These are phyloP conservation scores for Ligustrum vulgare DNA, from an alignment of 257 asterid species.

Conservation along the genomic window DNA sequence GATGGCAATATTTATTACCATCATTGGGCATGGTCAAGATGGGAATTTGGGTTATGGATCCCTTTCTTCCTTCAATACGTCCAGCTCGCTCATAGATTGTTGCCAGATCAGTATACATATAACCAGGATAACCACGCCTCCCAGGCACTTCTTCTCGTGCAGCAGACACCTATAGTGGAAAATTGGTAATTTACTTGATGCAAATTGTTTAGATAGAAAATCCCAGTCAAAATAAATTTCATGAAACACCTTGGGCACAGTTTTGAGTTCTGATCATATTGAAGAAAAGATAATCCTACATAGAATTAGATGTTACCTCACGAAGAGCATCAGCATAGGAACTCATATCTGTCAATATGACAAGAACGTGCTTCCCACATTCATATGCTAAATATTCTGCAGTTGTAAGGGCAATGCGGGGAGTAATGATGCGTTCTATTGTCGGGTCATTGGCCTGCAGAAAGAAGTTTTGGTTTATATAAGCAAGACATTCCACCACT, in stretches of 20 bases:
- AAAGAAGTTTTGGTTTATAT: neutral
- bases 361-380: slow-evolving; percentile 99
- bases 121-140: slow-evolving; percentile 76
- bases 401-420: slow-evolving; percentile 95
- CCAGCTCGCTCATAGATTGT: slow-evolving; percentile 99
- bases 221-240: neutral
- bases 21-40: slow-evolving; percentile 98
- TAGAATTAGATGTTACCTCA: slow-evolving; percentile 60
- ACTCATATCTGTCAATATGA: slow-evolving; percentile 98
- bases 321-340: slow-evolving; percentile 99
- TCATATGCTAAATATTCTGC: slow-evolving; percentile 96
- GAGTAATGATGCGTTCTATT: slow-evolving; percentile 95
- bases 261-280: neutral
- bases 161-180: slow-evolving; percentile 76
- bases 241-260: neutral
- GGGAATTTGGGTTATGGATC: slow-evolving; percentile 97
- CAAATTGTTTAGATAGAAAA: slow-evolving; percentile 11
- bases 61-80: slow-evolving; percentile 96
- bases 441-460: slow-evolving; percentile 95
- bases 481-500: neutral
- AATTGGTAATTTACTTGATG: slow-evolving; percentile 12
- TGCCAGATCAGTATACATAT: slow-evolving; percentile 97
- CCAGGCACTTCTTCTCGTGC: slow-evolving; percentile 99
- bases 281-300: neutral
- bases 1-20: slow-evolving; percentile 42